Evolutionary conservation across 192 early-diverging fungal genomes (phyloP).

Genomic region (Jimgerdemannia lactiflua): DNA sequence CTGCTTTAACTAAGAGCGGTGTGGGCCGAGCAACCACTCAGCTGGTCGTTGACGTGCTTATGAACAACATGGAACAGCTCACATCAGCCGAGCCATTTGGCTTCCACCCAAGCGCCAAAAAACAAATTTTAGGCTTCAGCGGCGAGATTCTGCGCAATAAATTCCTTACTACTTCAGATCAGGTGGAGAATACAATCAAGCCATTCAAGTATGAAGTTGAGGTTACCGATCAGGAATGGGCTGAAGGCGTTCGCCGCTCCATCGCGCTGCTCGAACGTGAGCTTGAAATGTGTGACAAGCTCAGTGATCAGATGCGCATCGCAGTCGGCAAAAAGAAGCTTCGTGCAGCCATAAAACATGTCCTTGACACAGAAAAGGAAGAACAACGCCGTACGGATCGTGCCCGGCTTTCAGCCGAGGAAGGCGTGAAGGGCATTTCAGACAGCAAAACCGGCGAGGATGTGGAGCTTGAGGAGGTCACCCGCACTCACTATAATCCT

Average conservation of each 20-base stretch:
- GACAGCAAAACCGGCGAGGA: constrained; percentile 17
- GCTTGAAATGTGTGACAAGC: constrained; percentile 71
- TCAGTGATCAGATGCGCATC: constrained; percentile 68
- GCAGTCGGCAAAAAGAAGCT: constrained; percentile 77
- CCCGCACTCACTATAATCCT: constrained; percentile 67
- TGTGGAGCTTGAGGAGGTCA: constrained; percentile 33
- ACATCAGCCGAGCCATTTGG: constrained; percentile 82
- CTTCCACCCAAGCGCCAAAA: constrained; percentile 78
- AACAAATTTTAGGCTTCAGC: constrained; percentile 78
- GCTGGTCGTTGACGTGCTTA: constrained; percentile 85
- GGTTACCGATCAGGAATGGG: constrained; percentile 88
- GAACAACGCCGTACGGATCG: constrained; percentile 26
- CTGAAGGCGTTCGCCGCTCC: constrained; percentile 82
- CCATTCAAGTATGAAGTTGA: constrained; percentile 99
- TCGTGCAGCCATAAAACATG: constrained; percentile 78
- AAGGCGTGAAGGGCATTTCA: constrained; percentile 5
- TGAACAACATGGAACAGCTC: constrained; percentile 77
- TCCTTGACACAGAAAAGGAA: constrained; percentile 70
- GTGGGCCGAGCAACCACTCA: constrained; percentile 91
- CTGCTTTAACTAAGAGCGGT: constrained; percentile 90
- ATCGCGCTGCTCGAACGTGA: constrained; percentile 74
- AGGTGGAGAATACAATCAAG: constrained; percentile 99
- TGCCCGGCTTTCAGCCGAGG: constrained; percentile 15
- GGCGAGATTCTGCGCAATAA: constrained; percentile 84
- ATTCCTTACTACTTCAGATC: constrained; percentile 88